phyloP scores from a whole-genome alignment of 768 basidiomycete species.

The Lactarius hengduanensis region DNA sequence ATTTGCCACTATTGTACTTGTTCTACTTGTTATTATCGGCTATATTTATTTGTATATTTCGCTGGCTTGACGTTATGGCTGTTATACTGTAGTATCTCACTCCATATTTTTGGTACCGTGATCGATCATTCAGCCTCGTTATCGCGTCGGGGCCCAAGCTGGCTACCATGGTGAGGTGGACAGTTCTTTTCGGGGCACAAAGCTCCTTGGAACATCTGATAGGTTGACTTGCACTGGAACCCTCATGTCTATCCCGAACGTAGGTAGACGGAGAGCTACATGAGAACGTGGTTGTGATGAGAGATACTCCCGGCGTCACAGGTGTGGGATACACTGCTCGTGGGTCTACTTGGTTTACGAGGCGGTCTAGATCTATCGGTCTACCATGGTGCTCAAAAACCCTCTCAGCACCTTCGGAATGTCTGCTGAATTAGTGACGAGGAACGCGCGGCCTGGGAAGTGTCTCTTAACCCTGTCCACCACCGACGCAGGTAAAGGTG shows the following conservation, averaged over 20 bases:
- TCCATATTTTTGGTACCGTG: background rate
- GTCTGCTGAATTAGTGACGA: conserved; percentile 59
- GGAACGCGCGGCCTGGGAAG: conserved; percentile 61
- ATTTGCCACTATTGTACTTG: conserved; percentile 17
- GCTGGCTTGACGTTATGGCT: background rate
- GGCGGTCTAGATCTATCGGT: conserved; percentile 6
- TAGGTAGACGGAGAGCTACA: too few relatives aligned
- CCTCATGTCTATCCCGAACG: too few relatives aligned
- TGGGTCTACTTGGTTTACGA: background rate
- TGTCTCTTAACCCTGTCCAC: conserved; percentile 54
- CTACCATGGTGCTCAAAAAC: conserved; percentile 46
- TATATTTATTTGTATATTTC: conserved; percentile 22
- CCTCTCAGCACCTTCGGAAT: conserved; percentile 63
- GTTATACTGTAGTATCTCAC: background rate
- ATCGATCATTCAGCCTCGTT: background rate
- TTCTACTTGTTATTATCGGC: conserved; percentile 5
- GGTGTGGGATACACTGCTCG: too few relatives aligned
- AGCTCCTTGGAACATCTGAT: too few relatives aligned
- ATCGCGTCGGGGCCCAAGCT: background rate
- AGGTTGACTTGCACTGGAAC: too few relatives aligned
- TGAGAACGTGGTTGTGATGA: too few relatives aligned
- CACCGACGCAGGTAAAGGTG: too few relatives aligned
- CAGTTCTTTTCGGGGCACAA: too few relatives aligned
- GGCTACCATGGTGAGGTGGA: too few relatives aligned
- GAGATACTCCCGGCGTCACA: too few relatives aligned